Evolutionary conservation across 345 rosid species (phyloP), one percentile per base, ranked within the genome.

Genomic region (Cardamine resedifolia): DNA sequence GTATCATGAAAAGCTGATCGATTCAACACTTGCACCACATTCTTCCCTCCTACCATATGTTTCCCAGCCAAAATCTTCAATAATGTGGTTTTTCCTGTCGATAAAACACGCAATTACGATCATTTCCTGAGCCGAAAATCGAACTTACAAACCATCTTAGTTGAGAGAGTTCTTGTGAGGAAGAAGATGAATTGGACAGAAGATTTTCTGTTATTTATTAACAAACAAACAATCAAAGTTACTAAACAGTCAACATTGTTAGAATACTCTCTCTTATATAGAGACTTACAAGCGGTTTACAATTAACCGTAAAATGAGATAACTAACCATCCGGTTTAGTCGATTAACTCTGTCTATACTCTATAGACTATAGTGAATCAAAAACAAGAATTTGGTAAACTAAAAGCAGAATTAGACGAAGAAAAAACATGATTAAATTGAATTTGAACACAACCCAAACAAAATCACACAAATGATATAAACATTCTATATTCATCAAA

Each of bases 1-100:
- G 97, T 95, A 57, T 95, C 97, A 69, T 95, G 99, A 79, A 95
- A 95, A 23, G 96, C 93, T 11, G 97, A 95, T 11, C 90, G 81
- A 57, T 75, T 82, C 21, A 89, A 73, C 39, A 95, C 97, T 50
- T 80, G 84, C 57, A 95, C 99, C 3, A 95, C 90, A 6, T 91
- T 89, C 53, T 77, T 87, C 18, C 99, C 99, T 71, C 99, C 99
- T 0, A 88, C 97, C 97, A 95, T 87, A 80, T 91, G 92, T 82
- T 95, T 95, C 12, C 97, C 99, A 0, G 96, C 97, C 33, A 95
- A 14, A 64, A 95, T 88, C 80, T 84, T 88, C 84, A 95, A 71
- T 66, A 95, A 74, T 5, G 97, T 95, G 0, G 99, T 91, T 81
- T 91, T 95, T 26, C 99, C 97, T 21, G 21, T 51, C 55, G 19